These are phyloP conservation scores for Bretschneidera sinensis DNA, from an alignment of 345 rosid genomes.

Conservation along the genomic window DNA sequence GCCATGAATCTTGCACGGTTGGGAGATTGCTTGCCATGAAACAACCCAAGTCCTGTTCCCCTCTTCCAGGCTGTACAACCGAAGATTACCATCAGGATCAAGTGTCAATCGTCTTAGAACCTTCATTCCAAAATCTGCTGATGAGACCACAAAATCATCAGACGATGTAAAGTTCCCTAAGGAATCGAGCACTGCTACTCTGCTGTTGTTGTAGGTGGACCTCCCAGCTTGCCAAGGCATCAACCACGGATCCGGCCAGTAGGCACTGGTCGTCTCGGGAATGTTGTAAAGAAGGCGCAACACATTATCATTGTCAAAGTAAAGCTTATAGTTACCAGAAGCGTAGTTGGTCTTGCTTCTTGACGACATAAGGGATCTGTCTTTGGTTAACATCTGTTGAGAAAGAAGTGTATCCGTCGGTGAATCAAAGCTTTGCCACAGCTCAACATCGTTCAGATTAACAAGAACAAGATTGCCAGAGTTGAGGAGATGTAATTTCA, in stretches of 20 bases:
- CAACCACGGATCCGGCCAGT: conserved; percentile 24
- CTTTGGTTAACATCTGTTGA: conserved; percentile 16
- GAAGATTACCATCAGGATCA: conserved; percentile 33
- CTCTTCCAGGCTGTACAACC: conserved; percentile 18
- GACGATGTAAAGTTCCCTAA: conserved; percentile 24
- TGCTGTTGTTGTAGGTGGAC: conserved; percentile 20
- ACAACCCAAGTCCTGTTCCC: conserved; percentile 14
- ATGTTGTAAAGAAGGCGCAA: conserved; percentile 19
- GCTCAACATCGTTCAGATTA: not conserved
- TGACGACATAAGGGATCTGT: conserved; percentile 18
- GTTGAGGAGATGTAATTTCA: conserved; percentile 17
- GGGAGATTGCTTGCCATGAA: conserved; percentile 23
- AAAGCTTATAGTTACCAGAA: conserved; percentile 26
- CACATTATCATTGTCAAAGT: conserved; percentile 26
- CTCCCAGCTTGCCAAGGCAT: conserved; percentile 20
- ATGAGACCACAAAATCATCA: conserved; percentile 5
- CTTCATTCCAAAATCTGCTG: conserved; percentile 22
- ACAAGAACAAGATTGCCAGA: conserved; percentile 31
- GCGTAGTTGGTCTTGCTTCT: conserved; percentile 13
- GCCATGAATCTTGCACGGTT: conserved; percentile 26
- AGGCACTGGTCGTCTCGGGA: conserved; percentile 21
- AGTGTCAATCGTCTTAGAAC: conserved; percentile 22
- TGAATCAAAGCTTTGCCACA: conserved; percentile 36
- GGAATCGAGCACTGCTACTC: conserved; percentile 18
- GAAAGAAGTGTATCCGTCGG: conserved; percentile 40